phyloP scores from a whole-genome alignment of 1,139 yeast genomes.

The Candida pseudoviswanathii region DNA sequence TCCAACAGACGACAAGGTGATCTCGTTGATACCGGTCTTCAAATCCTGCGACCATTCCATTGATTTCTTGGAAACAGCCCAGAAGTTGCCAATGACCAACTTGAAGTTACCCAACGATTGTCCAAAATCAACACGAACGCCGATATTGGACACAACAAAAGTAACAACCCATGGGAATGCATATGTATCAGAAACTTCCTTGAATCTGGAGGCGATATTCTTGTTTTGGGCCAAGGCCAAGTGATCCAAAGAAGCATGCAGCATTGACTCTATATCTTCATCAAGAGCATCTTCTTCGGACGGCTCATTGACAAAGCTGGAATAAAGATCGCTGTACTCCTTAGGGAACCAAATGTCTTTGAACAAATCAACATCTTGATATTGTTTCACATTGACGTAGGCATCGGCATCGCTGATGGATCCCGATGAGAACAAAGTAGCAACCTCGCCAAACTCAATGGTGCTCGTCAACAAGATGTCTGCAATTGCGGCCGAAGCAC shows the following conservation, averaged over 20 bases:
- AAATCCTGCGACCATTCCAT: slow-evolving; percentile 75
- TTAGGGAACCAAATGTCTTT: slow-evolving; percentile 80
- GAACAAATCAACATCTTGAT: slow-evolving; percentile 83
- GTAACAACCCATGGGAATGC: slow-evolving; percentile 80
- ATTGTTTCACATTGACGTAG: slow-evolving; percentile 76
- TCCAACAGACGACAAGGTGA: slow-evolving; percentile 66
- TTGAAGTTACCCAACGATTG: slow-evolving; percentile 74
- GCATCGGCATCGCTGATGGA: slow-evolving; percentile 59
- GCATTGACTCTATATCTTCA: neutral
- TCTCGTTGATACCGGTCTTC: slow-evolving; percentile 56
- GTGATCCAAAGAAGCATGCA: slow-evolving; percentile 6
- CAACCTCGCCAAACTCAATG: slow-evolving; percentile 40
- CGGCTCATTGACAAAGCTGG: slow-evolving; percentile 1
- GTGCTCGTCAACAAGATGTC: slow-evolving; percentile 44
- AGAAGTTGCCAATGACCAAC: slow-evolving; percentile 56
- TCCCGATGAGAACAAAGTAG: slow-evolving; percentile 52
- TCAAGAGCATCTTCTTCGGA: slow-evolving; percentile 1
- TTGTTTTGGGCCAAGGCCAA: slow-evolving; percentile 33
- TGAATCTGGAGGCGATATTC: slow-evolving; percentile 53
- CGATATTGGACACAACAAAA: slow-evolving; percentile 53
- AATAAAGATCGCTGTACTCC: slow-evolving; percentile 14
- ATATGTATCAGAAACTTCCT: slow-evolving; percentile 61
- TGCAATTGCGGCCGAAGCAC: slow-evolving; percentile 72
- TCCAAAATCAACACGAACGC: slow-evolving; percentile 73
- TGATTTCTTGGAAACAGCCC: slow-evolving; percentile 72